These are phyloP conservation scores for Nannochloropsis salina DNA, from an alignment of 108 stramenopile species.

Conservation along the genomic window DNA sequence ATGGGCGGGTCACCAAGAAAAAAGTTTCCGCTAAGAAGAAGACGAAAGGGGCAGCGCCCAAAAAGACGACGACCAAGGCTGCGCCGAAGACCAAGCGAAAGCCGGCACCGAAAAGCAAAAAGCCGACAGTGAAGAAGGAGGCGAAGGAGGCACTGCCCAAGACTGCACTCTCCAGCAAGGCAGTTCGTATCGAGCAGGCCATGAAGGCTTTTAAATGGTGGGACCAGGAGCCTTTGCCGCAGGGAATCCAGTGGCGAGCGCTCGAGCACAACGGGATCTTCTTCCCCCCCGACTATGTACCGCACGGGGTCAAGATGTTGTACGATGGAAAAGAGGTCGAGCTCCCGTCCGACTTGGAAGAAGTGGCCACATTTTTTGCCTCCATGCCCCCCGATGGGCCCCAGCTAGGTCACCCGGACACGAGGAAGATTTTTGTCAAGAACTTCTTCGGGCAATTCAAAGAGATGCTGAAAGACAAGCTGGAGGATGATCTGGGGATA, in stretches of 20 bases:
- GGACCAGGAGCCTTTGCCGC: conserved; percentile 66
- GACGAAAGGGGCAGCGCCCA: conserved; percentile 17
- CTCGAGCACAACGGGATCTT: conserved; percentile 94
- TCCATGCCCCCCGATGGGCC: conserved; percentile 89
- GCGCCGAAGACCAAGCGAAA: too few relatives aligned
- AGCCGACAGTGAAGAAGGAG: conserved; percentile 4
- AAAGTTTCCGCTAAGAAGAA: conserved; percentile 45
- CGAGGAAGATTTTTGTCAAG: conserved; percentile 81
- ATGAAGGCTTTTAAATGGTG: conserved; percentile 61
- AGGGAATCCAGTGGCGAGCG: conserved; percentile 81
- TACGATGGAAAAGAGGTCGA: conserved; percentile 85
- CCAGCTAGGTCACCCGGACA: conserved; percentile 84
- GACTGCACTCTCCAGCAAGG: conserved; percentile 31
- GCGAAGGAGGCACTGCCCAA: not conserved
- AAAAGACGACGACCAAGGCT: conserved; percentile 38
- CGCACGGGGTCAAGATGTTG: conserved; percentile 83
- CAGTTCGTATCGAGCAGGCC: conserved; percentile 40
- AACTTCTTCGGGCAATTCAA: conserved; percentile 93
- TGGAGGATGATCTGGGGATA: not conserved
- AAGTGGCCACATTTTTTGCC: conserved; percentile 96
- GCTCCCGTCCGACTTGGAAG: conserved; percentile 83
- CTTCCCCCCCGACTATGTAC: conserved; percentile 84
- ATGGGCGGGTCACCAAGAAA: conserved; percentile 26
- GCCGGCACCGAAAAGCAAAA: not conserved
- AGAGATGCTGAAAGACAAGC: not conserved